Evolutionary conservation across 2,329 filamentous ascomycete genomes (phyloP).

Genomic region (Trichoderma sp.): DNA sequence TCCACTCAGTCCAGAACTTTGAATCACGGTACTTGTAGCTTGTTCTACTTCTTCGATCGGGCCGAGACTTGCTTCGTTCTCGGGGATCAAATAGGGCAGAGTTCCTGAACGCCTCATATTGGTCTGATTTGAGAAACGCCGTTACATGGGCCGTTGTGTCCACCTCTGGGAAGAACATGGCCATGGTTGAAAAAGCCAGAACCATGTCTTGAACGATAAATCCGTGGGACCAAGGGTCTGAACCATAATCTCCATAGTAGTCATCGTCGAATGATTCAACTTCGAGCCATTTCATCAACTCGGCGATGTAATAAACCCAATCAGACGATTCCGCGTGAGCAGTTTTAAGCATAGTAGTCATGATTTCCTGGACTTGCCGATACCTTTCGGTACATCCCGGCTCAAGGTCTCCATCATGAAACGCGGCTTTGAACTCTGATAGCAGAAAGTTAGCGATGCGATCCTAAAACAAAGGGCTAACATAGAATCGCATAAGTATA

Average conservation of each 20-base stretch:
- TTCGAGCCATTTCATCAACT: constrained; percentile 26
- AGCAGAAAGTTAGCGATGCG: neutral
- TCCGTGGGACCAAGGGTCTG: constrained; percentile 26
- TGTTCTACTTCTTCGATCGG: constrained; percentile 26
- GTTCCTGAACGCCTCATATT: constrained; percentile 21
- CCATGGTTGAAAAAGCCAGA: constrained; percentile 25
- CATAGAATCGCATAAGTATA: neutral
- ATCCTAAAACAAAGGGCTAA: neutral
- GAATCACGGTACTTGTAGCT: constrained; percentile 27
- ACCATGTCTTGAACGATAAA: constrained; percentile 30
- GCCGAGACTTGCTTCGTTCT: constrained; percentile 23
- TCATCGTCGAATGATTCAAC: constrained; percentile 23
- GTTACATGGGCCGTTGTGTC: constrained; percentile 19
- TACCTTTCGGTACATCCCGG: constrained; percentile 26
- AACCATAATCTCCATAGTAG: constrained; percentile 20
- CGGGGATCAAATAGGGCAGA: constrained; percentile 25
- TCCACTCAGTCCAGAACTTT: constrained; percentile 28
- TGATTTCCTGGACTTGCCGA: constrained; percentile 21
- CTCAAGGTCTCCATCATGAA: constrained; percentile 30
- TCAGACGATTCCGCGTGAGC: constrained; percentile 21
- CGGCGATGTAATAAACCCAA: constrained; percentile 27
- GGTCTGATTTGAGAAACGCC: constrained; percentile 23
- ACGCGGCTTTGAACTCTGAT: constrained; percentile 27
- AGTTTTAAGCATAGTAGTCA: constrained; percentile 22
- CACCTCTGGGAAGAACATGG: constrained; percentile 30